Percentiles rank a stretch among this genome's conserved stretches.
Evolutionary conservation across 352 stramenopile species (phyloP).

Genomic region (Pythium insidiosum): DNA sequence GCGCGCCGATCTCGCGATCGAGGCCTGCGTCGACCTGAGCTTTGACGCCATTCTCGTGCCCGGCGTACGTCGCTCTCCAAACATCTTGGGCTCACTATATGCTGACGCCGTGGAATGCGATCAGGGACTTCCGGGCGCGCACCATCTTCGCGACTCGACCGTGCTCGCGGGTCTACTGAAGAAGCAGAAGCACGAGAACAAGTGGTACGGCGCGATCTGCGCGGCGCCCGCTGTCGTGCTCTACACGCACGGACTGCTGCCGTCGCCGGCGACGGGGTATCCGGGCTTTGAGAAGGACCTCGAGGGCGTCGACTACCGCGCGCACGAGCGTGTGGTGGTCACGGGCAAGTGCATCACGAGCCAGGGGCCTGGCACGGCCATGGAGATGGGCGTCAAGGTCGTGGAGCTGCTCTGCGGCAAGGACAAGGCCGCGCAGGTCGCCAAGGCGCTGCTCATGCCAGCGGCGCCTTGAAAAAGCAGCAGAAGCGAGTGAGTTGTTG

Average conservation of each 20-base stretch:
- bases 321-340: conserved; percentile 53
- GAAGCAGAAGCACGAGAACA: conserved; percentile 50
- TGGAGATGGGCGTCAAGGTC: conserved; percentile 79
- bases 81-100: not conserved
- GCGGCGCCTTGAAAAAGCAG: conserved; percentile 1
- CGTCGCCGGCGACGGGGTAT: conserved; percentile 50
- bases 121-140: conserved; percentile 59
- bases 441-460: conserved; percentile 44
- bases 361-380: conserved; percentile 65
- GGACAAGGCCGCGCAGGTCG: conserved; percentile 53
- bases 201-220: conserved; percentile 73
- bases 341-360: conserved; percentile 72
- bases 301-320: conserved; percentile 27
- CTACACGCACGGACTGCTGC: conserved; percentile 48
- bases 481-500: too few species aligned
- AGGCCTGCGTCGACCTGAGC: conserved; percentile 35
- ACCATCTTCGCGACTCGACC: conserved; percentile 59
- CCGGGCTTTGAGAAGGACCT: conserved; percentile 63
- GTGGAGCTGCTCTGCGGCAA: conserved; percentile 61
- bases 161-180: conserved; percentile 46
- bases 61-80: conserved; percentile 22
- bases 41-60: conserved; percentile 69
- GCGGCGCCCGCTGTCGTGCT: conserved; percentile 65
- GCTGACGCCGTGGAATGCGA: not conserved
- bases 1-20: conserved; percentile 58